Percentiles rank a stretch among this genome's conserved stretches.
Evolutionary conservation across 2,329 filamentous ascomycete genomes (phyloP).

Genomic region (Pseudonectria buxi): DNA sequence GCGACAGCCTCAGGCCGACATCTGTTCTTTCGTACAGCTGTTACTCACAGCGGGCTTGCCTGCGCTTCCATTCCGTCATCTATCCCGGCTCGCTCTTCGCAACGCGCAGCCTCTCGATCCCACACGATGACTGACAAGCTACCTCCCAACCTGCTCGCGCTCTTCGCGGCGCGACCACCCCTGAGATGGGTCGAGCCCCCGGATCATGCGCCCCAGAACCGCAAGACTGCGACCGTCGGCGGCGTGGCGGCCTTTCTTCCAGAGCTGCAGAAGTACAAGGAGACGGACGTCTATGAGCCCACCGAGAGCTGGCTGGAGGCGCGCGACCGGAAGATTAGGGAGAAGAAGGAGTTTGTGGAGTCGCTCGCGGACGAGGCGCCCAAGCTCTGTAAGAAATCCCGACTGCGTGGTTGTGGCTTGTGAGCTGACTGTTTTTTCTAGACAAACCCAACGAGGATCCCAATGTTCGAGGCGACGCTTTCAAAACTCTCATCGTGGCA

Average conservation of each 20-base stretch:
- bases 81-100: background rate
- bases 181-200: slow-evolving; percentile 80
- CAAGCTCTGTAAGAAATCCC: slow-evolving; percentile 48
- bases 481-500: slow-evolving; percentile 89
- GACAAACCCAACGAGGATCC: slow-evolving; percentile 79
- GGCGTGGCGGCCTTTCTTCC: slow-evolving; percentile 71
- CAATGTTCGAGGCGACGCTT: slow-evolving; percentile 87
- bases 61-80: slow-evolving; percentile 2
- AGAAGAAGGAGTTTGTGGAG: slow-evolving; percentile 67
- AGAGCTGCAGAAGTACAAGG: slow-evolving; percentile 68
- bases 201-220: slow-evolving; percentile 77
- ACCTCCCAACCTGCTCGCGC: slow-evolving; percentile 81
- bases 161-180: slow-evolving; percentile 90
- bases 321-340: slow-evolving; percentile 73
- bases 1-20: slow-evolving; percentile 13
- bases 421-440: slow-evolving; percentile 28
- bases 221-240: slow-evolving; percentile 64
- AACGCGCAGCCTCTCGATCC: slow-evolving; percentile 5
- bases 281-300: slow-evolving; percentile 67
- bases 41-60: slow-evolving; percentile 5
- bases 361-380: slow-evolving; percentile 57
- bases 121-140: slow-evolving; percentile 88
- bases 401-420: background rate
- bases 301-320: slow-evolving; percentile 91
- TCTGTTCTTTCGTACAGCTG: slow-evolving; percentile 6